A percentile compares a stretch with the other conserved stretches of the same genome.
Conservation (phyloP, 352 stramenopile genomes). For the Globisporangium spinosum region DNA sequence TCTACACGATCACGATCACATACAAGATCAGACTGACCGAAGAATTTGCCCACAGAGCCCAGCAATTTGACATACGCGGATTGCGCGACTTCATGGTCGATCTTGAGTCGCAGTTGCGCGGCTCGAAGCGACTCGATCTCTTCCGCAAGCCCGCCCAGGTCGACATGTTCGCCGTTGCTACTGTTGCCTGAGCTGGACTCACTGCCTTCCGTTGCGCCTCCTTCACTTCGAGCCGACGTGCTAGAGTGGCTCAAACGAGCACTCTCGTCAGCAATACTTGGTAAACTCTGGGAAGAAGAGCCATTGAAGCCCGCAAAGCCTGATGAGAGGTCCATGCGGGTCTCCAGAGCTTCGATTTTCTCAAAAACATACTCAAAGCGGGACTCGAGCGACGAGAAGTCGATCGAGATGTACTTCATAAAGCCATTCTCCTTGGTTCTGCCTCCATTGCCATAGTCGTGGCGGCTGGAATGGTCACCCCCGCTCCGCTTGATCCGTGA, state of each 20-base stretch:
- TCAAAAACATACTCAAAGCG: slow-evolving; percentile 50
- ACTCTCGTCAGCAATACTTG: neutral
- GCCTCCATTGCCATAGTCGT: neutral
- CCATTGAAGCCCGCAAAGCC: neutral
- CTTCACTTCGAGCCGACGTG: slow-evolving; percentile 2
- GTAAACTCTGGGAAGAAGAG: neutral
- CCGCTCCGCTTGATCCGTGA: slow-evolving; percentile 1
- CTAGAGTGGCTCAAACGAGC: neutral
- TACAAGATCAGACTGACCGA: neutral
- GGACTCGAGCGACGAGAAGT: slow-evolving; percentile 45
- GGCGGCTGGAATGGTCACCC: neutral
- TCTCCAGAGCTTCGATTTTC: slow-evolving; percentile 41
- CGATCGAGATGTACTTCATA: slow-evolving; percentile 40
- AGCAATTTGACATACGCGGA: slow-evolving; percentile 22
- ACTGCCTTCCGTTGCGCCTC: neutral
- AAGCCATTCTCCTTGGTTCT: slow-evolving; percentile 30
- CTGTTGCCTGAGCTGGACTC: neutral
- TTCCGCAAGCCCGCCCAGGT: slow-evolving; percentile 30
- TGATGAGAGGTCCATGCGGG: slow-evolving; percentile 3
- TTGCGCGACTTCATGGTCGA: slow-evolving; percentile 48
- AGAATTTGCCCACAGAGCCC: too few species aligned
- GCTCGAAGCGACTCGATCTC: slow-evolving; percentile 55
- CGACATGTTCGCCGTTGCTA: slow-evolving; percentile 15
- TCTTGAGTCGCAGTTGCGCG: slow-evolving; percentile 50
- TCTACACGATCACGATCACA: slow-evolving; percentile 5